Evolutionary conservation across 1,284 basidiomycete genomes (phyloP).

Genomic region (Omphalotus olearius): DNA sequence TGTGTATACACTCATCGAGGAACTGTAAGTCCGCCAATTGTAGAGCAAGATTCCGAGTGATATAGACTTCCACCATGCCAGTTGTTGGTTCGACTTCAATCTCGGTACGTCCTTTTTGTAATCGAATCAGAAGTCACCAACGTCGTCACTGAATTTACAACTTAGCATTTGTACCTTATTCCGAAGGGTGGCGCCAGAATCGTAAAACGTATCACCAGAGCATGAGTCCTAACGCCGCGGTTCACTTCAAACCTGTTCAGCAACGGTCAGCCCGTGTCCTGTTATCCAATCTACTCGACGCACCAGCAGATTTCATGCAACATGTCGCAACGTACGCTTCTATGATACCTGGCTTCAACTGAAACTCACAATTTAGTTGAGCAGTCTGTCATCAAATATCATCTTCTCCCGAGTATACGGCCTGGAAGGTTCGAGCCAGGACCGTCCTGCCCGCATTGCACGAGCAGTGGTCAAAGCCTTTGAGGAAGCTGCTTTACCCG

Average conservation of each 20-base stretch:
- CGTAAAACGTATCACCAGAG: slow-evolving; percentile 26
- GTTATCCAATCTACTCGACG: slow-evolving; percentile 19
- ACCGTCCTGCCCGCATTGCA: slow-evolving; percentile 17
- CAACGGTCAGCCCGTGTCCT: slow-evolving; percentile 20
- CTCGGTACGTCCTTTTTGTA: too few species aligned
- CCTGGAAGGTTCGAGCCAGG: slow-evolving; percentile 22
- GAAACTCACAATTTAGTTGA: slow-evolving; percentile 13
- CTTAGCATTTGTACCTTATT: neutral
- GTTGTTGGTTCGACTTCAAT: too few species aligned
- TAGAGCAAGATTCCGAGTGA: too few species aligned
- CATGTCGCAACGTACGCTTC: slow-evolving; percentile 24
- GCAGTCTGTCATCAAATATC: neutral
- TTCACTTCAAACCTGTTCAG: slow-evolving; percentile 20
- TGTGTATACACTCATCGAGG: neutral
- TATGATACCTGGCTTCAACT: neutral
- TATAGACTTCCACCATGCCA: too few species aligned
- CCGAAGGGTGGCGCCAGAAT: slow-evolving; percentile 23
- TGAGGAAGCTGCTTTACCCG: neutral
- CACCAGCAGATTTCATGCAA: slow-evolving; percentile 19
- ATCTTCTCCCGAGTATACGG: neutral
- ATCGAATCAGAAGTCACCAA: too few species aligned
- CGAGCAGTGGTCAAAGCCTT: neutral
- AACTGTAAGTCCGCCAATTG: neutral
- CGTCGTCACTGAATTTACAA: too few species aligned
- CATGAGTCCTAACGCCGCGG: slow-evolving; percentile 20